Base-by-base conservation (phyloP, 768 basidiomycete genomes). In the Rhodotorula toruloides region DNA sequence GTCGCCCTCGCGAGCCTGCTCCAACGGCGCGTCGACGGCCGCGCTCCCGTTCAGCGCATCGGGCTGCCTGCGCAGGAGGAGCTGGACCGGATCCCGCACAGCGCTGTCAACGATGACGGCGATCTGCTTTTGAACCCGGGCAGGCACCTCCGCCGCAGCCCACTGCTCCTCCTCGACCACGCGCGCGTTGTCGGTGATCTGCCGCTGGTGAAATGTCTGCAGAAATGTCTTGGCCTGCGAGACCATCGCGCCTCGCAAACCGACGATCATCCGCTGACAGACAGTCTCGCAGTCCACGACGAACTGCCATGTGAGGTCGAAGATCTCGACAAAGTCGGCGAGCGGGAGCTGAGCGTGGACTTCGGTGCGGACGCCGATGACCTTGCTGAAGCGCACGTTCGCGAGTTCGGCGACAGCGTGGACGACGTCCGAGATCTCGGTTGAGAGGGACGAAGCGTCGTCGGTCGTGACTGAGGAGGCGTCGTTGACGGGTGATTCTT, bases 161-260 rank as follows among this genome's bases (percentile, higher is more conserved):
- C 96, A 98, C 65, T 87, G 88, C 75, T 99, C 96, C 71, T 97
- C 91, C 77, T 98, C 92, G 13, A 99, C 94, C 34, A 90, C 79
- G 76, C 88, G 90, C 34, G 94, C 93, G 5, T 87, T 88, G 61
- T 82, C 83, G 5, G 86, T 84, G 49, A 98, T 83, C 56, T 88
- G 83, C 17, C 82, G 78, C 71, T 91, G 86, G 75, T 99, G 96
- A 79, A 93, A 97, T 1, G 81, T 78, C 74, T 88, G 85, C 34
- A 99, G 80, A 80, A 93, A 99, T 16, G 83, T 79, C 78, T 92
- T 93, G 11, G 92, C 89, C 82, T 94, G 93, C 58, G 85, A 82
- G 49, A 93, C 85, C 56, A 91, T 83, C 4, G 85, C 88, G 9
- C 92, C 93, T 63, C 96, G 81, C 39, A 98, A 80, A 11, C 90